These are phyloP conservation scores for Globisporangium irregulare DNA, from an alignment of 352 stramenopile genomes.

Conservation along the genomic window DNA sequence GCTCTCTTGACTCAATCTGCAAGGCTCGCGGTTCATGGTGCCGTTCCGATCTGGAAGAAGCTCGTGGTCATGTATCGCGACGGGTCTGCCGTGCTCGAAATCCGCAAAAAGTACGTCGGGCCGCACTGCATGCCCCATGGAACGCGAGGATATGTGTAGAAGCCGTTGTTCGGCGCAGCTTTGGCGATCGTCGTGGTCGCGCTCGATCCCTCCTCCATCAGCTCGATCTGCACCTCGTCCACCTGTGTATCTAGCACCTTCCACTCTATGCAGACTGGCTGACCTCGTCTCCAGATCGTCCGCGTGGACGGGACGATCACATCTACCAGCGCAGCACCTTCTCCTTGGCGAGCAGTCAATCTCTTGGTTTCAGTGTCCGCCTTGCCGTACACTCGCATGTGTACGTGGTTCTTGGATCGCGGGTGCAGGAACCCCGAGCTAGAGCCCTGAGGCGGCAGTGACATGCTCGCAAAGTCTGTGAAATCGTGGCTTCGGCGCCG, in stretches of 20 bases:
- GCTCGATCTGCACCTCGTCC: slow-evolving; percentile 55
- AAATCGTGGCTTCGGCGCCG: slow-evolving; percentile 47
- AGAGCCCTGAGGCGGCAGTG: slow-evolving; percentile 18
- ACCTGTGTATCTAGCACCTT: slow-evolving; percentile 53
- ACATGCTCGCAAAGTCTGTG: slow-evolving; percentile 28
- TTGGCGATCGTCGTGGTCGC: slow-evolving; percentile 65
- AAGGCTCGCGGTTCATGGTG: slow-evolving; percentile 15
- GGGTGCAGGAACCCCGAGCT: slow-evolving; percentile 14
- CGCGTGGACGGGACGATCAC: slow-evolving; percentile 34
- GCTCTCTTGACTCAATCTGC: neutral
- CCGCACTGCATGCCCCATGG: slow-evolving; percentile 83
- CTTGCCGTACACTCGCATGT: slow-evolving; percentile 61
- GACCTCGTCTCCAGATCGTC: slow-evolving; percentile 73
- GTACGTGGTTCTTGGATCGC: slow-evolving; percentile 33
- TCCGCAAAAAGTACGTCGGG: slow-evolving; percentile 73
- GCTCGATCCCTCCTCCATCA: slow-evolving; percentile 58
- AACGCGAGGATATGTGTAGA: slow-evolving; percentile 69
- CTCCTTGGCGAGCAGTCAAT: slow-evolving; percentile 29
- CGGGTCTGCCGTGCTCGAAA: slow-evolving; percentile 40
- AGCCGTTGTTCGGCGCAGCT: slow-evolving; percentile 62
- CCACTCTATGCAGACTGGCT: slow-evolving; percentile 73
- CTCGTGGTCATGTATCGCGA: slow-evolving; percentile 56
- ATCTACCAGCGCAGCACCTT: slow-evolving; percentile 40
- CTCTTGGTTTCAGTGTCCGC: slow-evolving; percentile 21
- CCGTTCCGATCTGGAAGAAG: slow-evolving; percentile 71